Conservation (phyloP, 257 asterid species). For the Penstemon newberryi region DNA sequence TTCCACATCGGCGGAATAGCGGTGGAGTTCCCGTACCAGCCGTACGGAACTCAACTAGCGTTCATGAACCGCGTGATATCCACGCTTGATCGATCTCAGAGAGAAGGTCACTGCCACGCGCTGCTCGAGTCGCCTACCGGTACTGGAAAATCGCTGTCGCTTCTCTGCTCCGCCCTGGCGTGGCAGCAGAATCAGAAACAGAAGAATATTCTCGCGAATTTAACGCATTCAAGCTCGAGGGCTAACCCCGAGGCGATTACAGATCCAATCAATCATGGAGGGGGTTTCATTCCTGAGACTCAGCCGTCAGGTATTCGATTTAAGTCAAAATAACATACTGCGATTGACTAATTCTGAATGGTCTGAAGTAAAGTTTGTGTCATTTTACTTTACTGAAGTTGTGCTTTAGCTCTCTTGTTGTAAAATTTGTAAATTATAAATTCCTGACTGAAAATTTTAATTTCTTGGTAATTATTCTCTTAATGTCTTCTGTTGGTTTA, state of each 20-base stretch:
- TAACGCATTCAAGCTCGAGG: slow-evolving; percentile 48
- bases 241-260: slow-evolving; percentile 67
- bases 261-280: slow-evolving; percentile 81
- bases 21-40: slow-evolving; percentile 90
- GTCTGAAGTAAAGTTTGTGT: too few relatives aligned
- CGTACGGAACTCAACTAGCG: slow-evolving; percentile 91
- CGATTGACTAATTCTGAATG: too few relatives aligned
- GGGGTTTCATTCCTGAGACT: slow-evolving; percentile 91
- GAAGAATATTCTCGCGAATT: slow-evolving; percentile 37
- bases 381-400: too few relatives aligned
- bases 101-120: slow-evolving; percentile 82
- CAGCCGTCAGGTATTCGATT: slow-evolving; percentile 61
- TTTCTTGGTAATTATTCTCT: background rate
- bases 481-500: slow-evolving; percentile 15
- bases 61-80: slow-evolving; percentile 86
- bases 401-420: background rate
- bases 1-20: slow-evolving; percentile 77
- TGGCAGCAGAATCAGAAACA: slow-evolving; percentile 75
- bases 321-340: background rate
- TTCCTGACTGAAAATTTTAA: background rate
- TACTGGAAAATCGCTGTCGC: slow-evolving; percentile 88
- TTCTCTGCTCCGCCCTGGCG: slow-evolving; percentile 84
- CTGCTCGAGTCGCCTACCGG: slow-evolving; percentile 97
- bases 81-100: slow-evolving; percentile 68
- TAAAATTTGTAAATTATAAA: background rate